Conservation (phyloP, 176 grass and related monocot species). For the Oryza brachyantha region DNA sequence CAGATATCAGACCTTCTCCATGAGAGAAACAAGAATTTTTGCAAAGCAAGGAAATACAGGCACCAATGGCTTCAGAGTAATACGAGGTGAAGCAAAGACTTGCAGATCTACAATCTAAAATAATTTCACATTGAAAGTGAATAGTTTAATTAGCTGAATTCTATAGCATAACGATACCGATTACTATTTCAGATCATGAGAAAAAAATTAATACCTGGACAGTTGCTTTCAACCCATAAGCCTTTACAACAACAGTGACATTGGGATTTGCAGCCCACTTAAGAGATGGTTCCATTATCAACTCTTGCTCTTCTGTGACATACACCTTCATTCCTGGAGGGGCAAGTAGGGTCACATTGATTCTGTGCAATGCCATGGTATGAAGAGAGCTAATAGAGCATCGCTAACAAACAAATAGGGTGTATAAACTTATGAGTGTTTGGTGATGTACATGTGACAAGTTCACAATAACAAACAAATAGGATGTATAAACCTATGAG, state of each 20-base stretch:
- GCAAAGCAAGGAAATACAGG: slow-evolving; percentile 90
- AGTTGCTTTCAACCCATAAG: slow-evolving; percentile 78
- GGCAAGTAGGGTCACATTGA: slow-evolving; percentile 15
- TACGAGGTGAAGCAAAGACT: slow-evolving; percentile 82
- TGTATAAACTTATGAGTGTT: not conserved
- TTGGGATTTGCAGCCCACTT: slow-evolving; percentile 99
- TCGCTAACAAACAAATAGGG: not conserved
- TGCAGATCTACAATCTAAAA: slow-evolving; percentile 92
- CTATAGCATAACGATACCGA: slow-evolving; percentile 6
- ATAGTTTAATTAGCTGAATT: slow-evolving; percentile 4
- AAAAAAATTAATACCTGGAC: slow-evolving; percentile 56
- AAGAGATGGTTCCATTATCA: slow-evolving; percentile 94
- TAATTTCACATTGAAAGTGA: not conserved
- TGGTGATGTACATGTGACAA: not conserved
- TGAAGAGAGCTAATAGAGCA: not conserved
- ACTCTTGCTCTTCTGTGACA: slow-evolving; percentile 81
- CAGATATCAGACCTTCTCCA: slow-evolving; percentile 69
- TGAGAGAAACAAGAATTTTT: slow-evolving; percentile 80
- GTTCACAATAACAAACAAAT: not conserved
- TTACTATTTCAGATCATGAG: slow-evolving; percentile 13
- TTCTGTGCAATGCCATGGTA: not conserved
- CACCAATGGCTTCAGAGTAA: slow-evolving; percentile 95
- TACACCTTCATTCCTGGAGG: slow-evolving; percentile 96
- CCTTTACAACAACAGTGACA: slow-evolving; percentile 68
- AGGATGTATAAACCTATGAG: not conserved